Base-by-base conservation (phyloP, 1,284 basidiomycete genomes). In the Singerocomus rubriflavus region DNA sequence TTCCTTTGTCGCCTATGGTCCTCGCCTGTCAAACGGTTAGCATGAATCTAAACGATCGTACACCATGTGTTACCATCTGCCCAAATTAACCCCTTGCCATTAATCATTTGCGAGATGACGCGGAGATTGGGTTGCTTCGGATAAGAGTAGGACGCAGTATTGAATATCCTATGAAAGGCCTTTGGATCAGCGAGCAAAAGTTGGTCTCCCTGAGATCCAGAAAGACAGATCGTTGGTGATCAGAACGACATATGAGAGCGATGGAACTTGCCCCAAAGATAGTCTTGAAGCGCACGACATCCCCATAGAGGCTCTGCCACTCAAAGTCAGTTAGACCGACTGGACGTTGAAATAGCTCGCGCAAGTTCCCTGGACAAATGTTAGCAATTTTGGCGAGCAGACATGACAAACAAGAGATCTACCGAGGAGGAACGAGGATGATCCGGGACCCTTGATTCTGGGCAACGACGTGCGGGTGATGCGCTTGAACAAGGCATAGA, bases 1-100 rank as follows among this genome's bases (percentile, higher is more conserved):
- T 68, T 77, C 45, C 73, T 57, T 26, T 77, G 74, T 39, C 74
- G 63, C 47, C 69, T 72, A 53, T 80, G 78, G 29, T 54, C 64
- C 9, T 73, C 71, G 10, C 74, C 78, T 79, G 50, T 17, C 34
- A 48, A 52, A 30, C 17, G 16, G 25, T 21, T 21, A 34, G 33
- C 25, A 32, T 5, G 29, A 17, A 38, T 32, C 14, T 27, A 29
- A 44, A 17, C 44, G 14, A 27, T 14, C 11, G 34, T 41, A n/a
- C 9, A 40, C 11, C 16, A 0, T 25, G 32, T 6, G 42, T 50
- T 55, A 75, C 77, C 77, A 7, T 75, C 70, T 4, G 73, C 71
- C 67, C 68, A 74, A 1, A 62, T 52, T 6, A 76, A 39, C 1
- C 74, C 72, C n/a, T 57, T 60, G n/a, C 73, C 73, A 0, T 62